These are phyloP conservation scores for Geotrichum bryndzae DNA, from an alignment of 1,139 yeast species.

Conservation along the genomic window DNA sequence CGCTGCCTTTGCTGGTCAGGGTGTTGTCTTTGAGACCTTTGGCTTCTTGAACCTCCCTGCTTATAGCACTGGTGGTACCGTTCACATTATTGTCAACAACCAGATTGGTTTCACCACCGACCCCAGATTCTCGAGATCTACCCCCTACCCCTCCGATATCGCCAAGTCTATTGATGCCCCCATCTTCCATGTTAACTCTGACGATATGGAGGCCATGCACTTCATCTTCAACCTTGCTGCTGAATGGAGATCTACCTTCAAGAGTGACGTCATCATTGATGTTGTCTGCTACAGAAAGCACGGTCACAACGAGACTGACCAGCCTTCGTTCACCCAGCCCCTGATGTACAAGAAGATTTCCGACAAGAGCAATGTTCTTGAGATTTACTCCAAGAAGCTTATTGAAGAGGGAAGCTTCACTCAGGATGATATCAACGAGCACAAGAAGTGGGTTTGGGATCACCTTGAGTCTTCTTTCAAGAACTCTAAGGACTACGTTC, in stretches of 20 bases:
- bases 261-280: constrained; percentile 92
- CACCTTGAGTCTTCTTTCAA: constrained; percentile 81
- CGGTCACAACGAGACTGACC: constrained; percentile 99
- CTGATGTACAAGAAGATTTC: constrained; percentile 90
- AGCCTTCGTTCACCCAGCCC: constrained; percentile 98
- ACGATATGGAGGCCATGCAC: constrained; percentile 90
- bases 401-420: constrained; percentile 84
- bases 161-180: constrained; percentile 97
- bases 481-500: constrained; percentile 83
- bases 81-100: constrained; percentile 91
- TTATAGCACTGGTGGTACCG: constrained; percentile 96
- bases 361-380: constrained; percentile 81
- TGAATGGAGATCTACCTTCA: constrained; percentile 96
- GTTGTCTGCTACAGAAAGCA: constrained; percentile 97
- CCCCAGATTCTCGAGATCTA: constrained; percentile 95
- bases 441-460: constrained; percentile 97
- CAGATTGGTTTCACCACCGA: constrained; percentile 99
- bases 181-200: constrained; percentile 97
- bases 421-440: constrained; percentile 85
- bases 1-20: constrained; percentile 98
- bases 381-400: constrained; percentile 74
- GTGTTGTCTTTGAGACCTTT: constrained; percentile 97
- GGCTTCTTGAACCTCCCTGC: constrained; percentile 91
- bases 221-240: constrained; percentile 95
- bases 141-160: constrained; percentile 95